Evolutionary conservation across 2,329 filamentous ascomycete genomes (phyloP), one percentile per base, ranked within the genome.

Genomic region (Epichloe hybrida): DNA sequence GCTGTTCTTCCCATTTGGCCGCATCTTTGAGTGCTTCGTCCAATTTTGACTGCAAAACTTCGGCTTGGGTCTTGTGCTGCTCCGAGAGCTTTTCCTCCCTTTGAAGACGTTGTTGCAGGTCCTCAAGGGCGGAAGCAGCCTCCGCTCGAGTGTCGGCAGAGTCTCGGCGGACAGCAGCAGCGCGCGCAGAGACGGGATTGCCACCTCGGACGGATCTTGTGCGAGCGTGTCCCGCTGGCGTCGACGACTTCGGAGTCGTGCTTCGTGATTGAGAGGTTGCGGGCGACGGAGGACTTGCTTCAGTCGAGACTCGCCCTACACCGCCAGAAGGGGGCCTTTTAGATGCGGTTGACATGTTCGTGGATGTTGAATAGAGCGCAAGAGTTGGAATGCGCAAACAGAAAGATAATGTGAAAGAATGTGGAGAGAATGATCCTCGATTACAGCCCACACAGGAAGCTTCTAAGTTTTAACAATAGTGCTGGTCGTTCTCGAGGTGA

Each of bases 21-120:
- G 95, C 91, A 65, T 96, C 89, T 58, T 80, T 79, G 52, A 85
- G 70, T 44, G 88, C 81, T 58, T 97, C 91, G 62, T 97, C 89
- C 7, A 97, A 76, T 59, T 87, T 82, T 56, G 85, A 78, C 69
- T 95, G 88, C 57, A 97, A 71, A 43, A 95, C 83, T 53, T 93
- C 86, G 50, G 83, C 73, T 69, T 96, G 88, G 67, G 90, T 91
- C 69, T 85, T 82, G 65, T 83, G 84, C 61, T 89, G 83, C 58
- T 93, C 87, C 0, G 85, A 85, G 39, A 79, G 73, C 47, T 74
- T 77, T 69, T 96, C 91, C 21, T 89, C 86, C 66, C 84, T 87
- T 60, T 86, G 79, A 48, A 96, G 74, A 52, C 88, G 82, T 56
- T 88, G 82, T 68, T 88, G 89, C 53, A 96, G 72, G 56, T 96